Base-by-base conservation (phyloP, 129 eudicot genomes). In the Flaveria ramosissima region DNA sequence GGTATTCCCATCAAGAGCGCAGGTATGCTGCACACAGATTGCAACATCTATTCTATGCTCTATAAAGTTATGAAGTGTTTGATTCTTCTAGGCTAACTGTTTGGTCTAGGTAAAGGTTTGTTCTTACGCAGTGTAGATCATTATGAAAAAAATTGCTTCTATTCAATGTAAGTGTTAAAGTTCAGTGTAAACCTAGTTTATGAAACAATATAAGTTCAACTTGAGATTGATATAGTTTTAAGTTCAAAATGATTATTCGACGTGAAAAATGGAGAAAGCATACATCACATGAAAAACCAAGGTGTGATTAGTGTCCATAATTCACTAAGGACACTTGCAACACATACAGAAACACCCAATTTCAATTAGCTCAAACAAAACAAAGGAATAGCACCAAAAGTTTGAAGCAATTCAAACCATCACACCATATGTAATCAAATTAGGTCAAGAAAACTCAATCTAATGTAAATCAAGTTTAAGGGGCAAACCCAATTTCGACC, bases 401-500 rank as follows among this genome's bases (percentile, higher is more conserved):
- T 36, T 68, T 75, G 68, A 51, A 19, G 10, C 65, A 36, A 17
- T 42, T 17, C 24, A 53, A 53, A 60, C 27, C 30, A 47, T 68
- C 36, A 36, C 3, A 9, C 39, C 24, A 27, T 68, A 4, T 15
- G 12, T 59, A 70, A 21, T 1, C 63, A 62, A 46, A 59, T 70
- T 78, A 78, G 82, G 82, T 78, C 63, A 78, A 70, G 27, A 1
- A 57, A 69, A 78, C 27, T 1, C 32, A n/a, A 12, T 69, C 62
- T 5, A 4, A 56, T 21, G 74, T 46, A 26, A 16, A 68, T 52
- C 60, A 72, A 63, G 64, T 32, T 17, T 41, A 66, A 36, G 63
- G 36, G 16, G 19, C 26, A 39, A 21, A 43, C 47, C 51, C 32
- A 66, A 66, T 43, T 66, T 30, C 43, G 3, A 73, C 53, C 26